Percentiles rank a stretch among this genome's conserved stretches.
phyloP scores from a whole-genome alignment of 2,329 filamentous ascomycete genomes.

The Phaeoacremonium minimum region DNA sequence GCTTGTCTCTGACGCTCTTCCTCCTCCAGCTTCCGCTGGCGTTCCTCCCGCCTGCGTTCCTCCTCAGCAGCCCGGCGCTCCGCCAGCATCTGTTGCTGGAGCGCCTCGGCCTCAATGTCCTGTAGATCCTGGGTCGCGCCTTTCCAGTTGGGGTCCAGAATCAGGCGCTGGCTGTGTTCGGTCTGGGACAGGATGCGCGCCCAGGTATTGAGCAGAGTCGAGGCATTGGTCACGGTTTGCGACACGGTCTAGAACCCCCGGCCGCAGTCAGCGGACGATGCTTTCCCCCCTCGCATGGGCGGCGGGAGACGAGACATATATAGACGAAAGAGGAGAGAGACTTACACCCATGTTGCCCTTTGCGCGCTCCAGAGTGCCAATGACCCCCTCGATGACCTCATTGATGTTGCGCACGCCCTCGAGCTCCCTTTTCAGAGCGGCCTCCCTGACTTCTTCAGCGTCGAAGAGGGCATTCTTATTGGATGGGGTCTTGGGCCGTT shows the following conservation, averaged over 20 bases:
- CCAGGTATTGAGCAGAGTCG: constrained; percentile 89
- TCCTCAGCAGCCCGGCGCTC: constrained; percentile 75
- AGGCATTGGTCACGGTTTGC: constrained; percentile 80
- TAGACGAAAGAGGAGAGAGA: constrained; percentile 1
- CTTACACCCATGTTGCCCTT: constrained; percentile 73
- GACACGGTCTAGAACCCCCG: constrained; percentile 63
- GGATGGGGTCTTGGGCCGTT: constrained; percentile 34
- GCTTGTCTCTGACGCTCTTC: constrained; percentile 46
- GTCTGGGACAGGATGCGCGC: constrained; percentile 94
- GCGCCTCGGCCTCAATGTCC: constrained; percentile 79
- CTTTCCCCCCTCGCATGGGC: not conserved
- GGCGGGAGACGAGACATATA: not conserved
- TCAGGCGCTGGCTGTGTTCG: constrained; percentile 91
- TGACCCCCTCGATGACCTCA: constrained; percentile 74
- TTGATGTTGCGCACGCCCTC: constrained; percentile 84
- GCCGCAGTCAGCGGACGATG: constrained; percentile 2
- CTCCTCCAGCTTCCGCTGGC: constrained; percentile 59
- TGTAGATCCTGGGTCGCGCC: constrained; percentile 80
- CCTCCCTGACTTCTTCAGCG: constrained; percentile 65
- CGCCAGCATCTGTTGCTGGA: constrained; percentile 69
- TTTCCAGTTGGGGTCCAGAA: constrained; percentile 85
- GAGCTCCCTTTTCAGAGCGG: constrained; percentile 71
- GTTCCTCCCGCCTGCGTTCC: constrained; percentile 70
- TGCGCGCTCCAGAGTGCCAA: constrained; percentile 66
- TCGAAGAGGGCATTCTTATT: constrained; percentile 48